Evolutionary conservation across 495 filamentous ascomycete genomes (phyloP).

Genomic region (Tuber calosporum): DNA sequence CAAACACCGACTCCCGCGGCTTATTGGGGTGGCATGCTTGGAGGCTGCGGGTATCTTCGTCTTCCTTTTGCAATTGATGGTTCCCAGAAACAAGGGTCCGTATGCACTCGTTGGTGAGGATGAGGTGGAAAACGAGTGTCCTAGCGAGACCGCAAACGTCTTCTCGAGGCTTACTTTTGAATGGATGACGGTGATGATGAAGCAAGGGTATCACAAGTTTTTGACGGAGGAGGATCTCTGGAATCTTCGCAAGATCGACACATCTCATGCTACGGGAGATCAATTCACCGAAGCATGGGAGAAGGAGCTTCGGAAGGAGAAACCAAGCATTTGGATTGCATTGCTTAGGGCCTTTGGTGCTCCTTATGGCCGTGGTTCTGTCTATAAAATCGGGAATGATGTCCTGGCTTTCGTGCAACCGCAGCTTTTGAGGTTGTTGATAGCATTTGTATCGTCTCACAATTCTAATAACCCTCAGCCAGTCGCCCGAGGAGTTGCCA

Average conservation of each 20-base stretch:
- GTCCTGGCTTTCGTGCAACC: slow-evolving; percentile 80
- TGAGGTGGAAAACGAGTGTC: slow-evolving; percentile 74
- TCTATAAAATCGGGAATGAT: slow-evolving; percentile 85
- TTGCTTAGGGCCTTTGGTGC: slow-evolving; percentile 76
- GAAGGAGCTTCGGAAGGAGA: slow-evolving; percentile 62
- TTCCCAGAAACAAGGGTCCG: slow-evolving; percentile 74
- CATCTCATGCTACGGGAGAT: slow-evolving; percentile 60
- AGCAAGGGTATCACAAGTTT: slow-evolving; percentile 81
- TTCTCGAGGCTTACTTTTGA: slow-evolving; percentile 92
- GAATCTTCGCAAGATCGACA: slow-evolving; percentile 76
- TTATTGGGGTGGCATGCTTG: slow-evolving; percentile 67
- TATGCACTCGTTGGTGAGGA: slow-evolving; percentile 77
- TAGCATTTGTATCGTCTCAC: slow-evolving; percentile 82
- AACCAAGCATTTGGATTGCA: slow-evolving; percentile 86
- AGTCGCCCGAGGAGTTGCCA: slow-evolving; percentile 72
- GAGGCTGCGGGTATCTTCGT: slow-evolving; percentile 65
- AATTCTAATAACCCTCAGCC: slow-evolving; percentile 57
- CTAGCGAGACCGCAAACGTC: slow-evolving; percentile 85
- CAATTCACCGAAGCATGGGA: slow-evolving; percentile 71
- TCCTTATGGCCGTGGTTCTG: slow-evolving; percentile 67
- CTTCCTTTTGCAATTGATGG: slow-evolving; percentile 80
- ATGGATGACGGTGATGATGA: slow-evolving; percentile 99
- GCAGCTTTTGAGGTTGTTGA: slow-evolving; percentile 77
- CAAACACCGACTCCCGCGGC: slow-evolving; percentile 60
- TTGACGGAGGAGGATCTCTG: slow-evolving; percentile 95